Evolutionary conservation across 2,329 filamentous ascomycete species (phyloP).

Genomic region (Albophoma yamanashiensis): DNA sequence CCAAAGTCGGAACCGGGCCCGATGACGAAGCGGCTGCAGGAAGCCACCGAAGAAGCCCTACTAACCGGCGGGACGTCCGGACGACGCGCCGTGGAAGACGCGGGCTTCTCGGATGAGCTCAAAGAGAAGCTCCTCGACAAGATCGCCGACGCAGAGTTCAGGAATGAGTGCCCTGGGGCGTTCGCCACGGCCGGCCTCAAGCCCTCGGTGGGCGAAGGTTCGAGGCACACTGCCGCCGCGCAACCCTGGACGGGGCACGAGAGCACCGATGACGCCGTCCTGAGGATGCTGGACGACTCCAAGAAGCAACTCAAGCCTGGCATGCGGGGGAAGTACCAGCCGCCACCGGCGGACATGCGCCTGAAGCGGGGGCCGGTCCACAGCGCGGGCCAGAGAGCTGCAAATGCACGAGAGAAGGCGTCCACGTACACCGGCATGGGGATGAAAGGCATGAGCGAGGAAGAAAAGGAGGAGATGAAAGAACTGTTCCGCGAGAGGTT

Average conservation of each 20-base stretch:
- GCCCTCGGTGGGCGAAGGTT: conserved; percentile 54
- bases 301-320: conserved; percentile 54
- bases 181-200: conserved; percentile 38
- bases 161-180: conserved; percentile 35
- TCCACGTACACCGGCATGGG: conserved; percentile 39
- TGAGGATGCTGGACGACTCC: conserved; percentile 78
- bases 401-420: conserved; percentile 46
- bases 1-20: conserved; percentile 23
- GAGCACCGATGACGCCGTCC: conserved; percentile 58
- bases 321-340: conserved; percentile 34
- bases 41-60: conserved; percentile 54
- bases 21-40: conserved; percentile 46
- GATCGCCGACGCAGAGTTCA: conserved; percentile 44
- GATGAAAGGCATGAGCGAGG: conserved; percentile 47
- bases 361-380: conserved; percentile 27
- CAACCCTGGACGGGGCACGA: conserved; percentile 74
- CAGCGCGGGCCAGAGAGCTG: conserved; percentile 35
- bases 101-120: conserved; percentile 53
- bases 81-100: conserved; percentile 48
- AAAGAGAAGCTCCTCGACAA: conserved; percentile 47
- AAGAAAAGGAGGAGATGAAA: conserved; percentile 62
- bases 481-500: conserved; percentile 76
- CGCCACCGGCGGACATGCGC: conserved; percentile 42
- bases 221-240: conserved; percentile 55
- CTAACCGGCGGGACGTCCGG: conserved; percentile 48